These are phyloP conservation scores for Sporisorium reilianum DNA, from an alignment of 1,284 basidiomycete genomes.

Conservation along the genomic window DNA sequence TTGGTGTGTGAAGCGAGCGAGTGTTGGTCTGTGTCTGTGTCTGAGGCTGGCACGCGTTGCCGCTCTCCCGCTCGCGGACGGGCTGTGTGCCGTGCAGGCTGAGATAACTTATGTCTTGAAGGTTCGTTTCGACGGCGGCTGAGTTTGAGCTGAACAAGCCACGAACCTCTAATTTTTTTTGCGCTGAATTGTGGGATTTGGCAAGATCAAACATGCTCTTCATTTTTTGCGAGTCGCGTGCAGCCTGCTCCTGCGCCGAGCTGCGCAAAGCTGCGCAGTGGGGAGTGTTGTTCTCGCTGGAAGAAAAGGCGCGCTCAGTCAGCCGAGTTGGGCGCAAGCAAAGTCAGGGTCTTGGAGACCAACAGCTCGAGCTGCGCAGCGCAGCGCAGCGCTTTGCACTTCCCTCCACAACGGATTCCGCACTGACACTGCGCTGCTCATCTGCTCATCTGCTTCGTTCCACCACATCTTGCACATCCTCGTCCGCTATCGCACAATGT, in stretches of 20 bases:
- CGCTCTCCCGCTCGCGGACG: not conserved
- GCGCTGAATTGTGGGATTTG: not conserved
- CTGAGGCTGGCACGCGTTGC: constrained; percentile 1
- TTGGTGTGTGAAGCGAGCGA: no score
- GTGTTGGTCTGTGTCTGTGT: no score
- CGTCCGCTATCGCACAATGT: no score
- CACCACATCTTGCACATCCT: not conserved
- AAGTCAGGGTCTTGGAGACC: not conserved
- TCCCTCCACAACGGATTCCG: not conserved
- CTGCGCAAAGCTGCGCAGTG: no score
- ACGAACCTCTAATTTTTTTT: no score
- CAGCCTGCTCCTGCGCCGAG: no score
- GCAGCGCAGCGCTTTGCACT: no score
- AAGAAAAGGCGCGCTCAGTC: no score
- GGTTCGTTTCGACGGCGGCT: not conserved
- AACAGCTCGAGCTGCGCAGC: not conserved
- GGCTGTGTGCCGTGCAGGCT: not conserved
- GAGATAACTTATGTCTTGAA: not conserved
- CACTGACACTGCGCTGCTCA: not conserved
- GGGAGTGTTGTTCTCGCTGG: constrained; percentile 6
- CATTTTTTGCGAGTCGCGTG: constrained; percentile 2
- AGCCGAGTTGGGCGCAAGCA: not conserved
- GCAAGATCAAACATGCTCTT: not conserved
- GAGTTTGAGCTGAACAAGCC: not conserved
- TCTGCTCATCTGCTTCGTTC: not conserved